These are phyloP conservation scores for Cladosporium sp. DNA, from an alignment of 2,329 filamentous ascomycete genomes.

Conservation along the genomic window DNA sequence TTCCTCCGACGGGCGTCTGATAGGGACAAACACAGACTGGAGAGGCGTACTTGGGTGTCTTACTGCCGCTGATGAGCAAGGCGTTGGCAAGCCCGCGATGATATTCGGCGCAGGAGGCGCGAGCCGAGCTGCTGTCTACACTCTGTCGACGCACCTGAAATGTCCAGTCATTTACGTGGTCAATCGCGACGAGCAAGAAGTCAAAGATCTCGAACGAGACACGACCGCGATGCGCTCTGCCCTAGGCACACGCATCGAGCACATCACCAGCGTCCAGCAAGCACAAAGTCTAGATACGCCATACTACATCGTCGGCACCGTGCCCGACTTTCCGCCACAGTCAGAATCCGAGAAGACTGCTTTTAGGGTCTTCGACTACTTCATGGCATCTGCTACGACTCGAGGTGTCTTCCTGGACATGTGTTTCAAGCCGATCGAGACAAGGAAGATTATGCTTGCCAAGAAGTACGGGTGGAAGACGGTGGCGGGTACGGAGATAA, in stretches of 20 bases:
- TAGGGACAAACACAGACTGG: slow-evolving; percentile 49
- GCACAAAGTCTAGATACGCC: slow-evolving; percentile 30
- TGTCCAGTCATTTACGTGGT: slow-evolving; percentile 21
- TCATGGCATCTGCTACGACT: neutral
- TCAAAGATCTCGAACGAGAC: slow-evolving; percentile 19
- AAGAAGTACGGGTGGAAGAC: slow-evolving; percentile 38
- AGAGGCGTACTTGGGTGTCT: slow-evolving; percentile 43
- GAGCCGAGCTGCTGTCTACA: slow-evolving; percentile 39
- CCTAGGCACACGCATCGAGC: slow-evolving; percentile 27
- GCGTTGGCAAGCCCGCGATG: slow-evolving; percentile 33
- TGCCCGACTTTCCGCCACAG: slow-evolving; percentile 41
- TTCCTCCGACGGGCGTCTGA: slow-evolving; percentile 30
- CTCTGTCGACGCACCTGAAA: slow-evolving; percentile 17
- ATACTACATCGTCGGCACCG: slow-evolving; percentile 42
- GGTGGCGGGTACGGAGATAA: slow-evolving; percentile 45
- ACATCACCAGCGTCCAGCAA: slow-evolving; percentile 33
- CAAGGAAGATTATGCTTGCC: slow-evolving; percentile 40
- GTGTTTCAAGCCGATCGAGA: slow-evolving; percentile 46
- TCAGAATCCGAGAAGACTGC: slow-evolving; percentile 31
- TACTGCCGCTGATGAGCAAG: slow-evolving; percentile 21
- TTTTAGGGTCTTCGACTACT: neutral
- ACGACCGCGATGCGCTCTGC: neutral
- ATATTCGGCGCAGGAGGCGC: slow-evolving; percentile 48
- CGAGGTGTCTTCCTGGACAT: slow-evolving; percentile 44
- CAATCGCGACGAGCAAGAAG: slow-evolving; percentile 23